Evolutionary conservation across 202 grass and related monocot species (phyloP).

Genomic region (Zoysia matrella): DNA sequence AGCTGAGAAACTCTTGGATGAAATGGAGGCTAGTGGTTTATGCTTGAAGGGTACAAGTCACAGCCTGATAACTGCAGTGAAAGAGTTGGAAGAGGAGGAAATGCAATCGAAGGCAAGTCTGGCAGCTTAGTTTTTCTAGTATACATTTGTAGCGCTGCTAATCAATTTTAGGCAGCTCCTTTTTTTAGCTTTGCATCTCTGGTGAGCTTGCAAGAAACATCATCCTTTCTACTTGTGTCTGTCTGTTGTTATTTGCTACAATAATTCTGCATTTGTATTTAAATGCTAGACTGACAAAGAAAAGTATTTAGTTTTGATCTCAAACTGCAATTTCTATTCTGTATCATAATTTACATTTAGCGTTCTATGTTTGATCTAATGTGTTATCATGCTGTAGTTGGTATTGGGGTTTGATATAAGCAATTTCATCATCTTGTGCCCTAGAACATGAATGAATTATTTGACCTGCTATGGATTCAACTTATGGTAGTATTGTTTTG

Average conservation of each 20-base stretch:
- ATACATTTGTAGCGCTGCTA: slow-evolving; percentile 26
- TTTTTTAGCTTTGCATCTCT: slow-evolving; percentile 42
- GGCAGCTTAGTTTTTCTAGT: slow-evolving; percentile 64
- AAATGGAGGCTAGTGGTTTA: slow-evolving; percentile 75
- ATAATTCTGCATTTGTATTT: slow-evolving; percentile 61
- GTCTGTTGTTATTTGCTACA: slow-evolving; percentile 49
- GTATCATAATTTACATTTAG: not conserved
- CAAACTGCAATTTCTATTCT: slow-evolving; percentile 4
- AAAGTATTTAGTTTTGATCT: slow-evolving; percentile 39
- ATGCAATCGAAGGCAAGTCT: slow-evolving; percentile 46
- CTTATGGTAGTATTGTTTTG: not conserved
- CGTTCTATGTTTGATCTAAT: slow-evolving; percentile 20
- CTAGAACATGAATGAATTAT: not conserved
- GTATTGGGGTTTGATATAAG: not conserved
- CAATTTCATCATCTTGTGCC: not conserved
- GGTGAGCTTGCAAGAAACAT: slow-evolving; percentile 53
- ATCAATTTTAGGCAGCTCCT: slow-evolving; percentile 41
- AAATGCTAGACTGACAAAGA: slow-evolving; percentile 48
- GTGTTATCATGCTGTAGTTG: not conserved
- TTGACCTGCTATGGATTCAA: not conserved
- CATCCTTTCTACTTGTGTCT: slow-evolving; percentile 47
- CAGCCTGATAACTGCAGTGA: slow-evolving; percentile 84
- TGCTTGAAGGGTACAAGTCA: slow-evolving; percentile 60
- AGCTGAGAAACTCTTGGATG: slow-evolving; percentile 75
- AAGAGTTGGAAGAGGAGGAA: slow-evolving; percentile 84